Percentiles rank a stretch among this genome's conserved stretches.
Evolutionary conservation across 805 yeast genomes (phyloP).

Genomic region (Candida odintsovae): DNA sequence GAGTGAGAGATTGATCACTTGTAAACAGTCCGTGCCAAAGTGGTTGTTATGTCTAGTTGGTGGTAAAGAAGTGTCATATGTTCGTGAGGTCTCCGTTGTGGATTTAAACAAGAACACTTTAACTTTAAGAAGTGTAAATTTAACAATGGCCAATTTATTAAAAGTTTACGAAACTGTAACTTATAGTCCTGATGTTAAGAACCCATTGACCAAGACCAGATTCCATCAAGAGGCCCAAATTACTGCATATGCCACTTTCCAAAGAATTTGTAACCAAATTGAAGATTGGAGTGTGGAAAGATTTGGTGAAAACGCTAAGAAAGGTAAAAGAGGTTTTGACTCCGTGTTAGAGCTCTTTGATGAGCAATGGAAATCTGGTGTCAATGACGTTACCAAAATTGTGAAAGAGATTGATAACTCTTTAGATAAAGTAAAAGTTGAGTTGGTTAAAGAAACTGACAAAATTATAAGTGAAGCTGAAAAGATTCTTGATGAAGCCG

Average conservation of each 20-base stretch:
- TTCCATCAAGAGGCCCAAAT: slow-evolving; percentile 85
- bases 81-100: slow-evolving; percentile 84
- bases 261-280: slow-evolving; percentile 66
- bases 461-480: slow-evolving; percentile 22
- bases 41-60: slow-evolving; percentile 78
- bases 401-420: slow-evolving; percentile 27
- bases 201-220: slow-evolving; percentile 45
- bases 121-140: slow-evolving; percentile 77
- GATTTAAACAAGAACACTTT: slow-evolving; percentile 60
- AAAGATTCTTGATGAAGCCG: slow-evolving; percentile 28
- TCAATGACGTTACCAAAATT: slow-evolving; percentile 24
- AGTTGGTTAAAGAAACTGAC: slow-evolving; percentile 39
- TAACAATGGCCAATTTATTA: slow-evolving; percentile 72
- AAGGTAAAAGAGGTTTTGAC: slow-evolving; percentile 84
- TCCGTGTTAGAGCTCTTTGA: slow-evolving; percentile 54
- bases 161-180: slow-evolving; percentile 84
- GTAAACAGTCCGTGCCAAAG: slow-evolving; percentile 77
- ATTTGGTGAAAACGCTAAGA: slow-evolving; percentile 79
- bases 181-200: slow-evolving; percentile 60
- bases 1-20: slow-evolving; percentile 84
- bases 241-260: slow-evolving; percentile 73
- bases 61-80: slow-evolving; percentile 65
- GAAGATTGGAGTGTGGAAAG: slow-evolving; percentile 92
- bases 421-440: slow-evolving; percentile 38
- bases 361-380: slow-evolving; percentile 29